Base-by-base conservation (phyloP, 2,329 filamentous ascomycete genomes). In the Penicillium concentricum region DNA sequence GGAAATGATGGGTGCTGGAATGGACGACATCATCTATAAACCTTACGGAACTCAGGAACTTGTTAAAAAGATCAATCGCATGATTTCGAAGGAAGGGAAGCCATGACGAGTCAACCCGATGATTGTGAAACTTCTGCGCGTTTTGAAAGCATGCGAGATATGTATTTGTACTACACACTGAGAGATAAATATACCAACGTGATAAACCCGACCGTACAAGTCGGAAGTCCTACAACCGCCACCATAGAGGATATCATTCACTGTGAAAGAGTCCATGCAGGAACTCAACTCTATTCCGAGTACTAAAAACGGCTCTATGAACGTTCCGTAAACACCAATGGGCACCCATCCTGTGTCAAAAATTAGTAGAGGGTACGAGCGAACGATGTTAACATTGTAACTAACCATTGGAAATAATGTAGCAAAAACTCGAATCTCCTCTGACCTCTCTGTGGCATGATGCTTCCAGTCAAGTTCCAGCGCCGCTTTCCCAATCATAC, bases 21-120 rank as follows among this genome's bases (percentile, higher is more conserved):
- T 92, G 77, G 87, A 91, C 71, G 87, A 88, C 72, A 85, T 92
- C 42, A 88, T 93, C 35, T 87, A 87, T 1, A 93, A 93, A 69
- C 90, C 90, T 4, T 93, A 92, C 69, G 83, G 85, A n/a, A 86
- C 90, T 51, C 82, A 82, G n/a, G 86, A 90, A 54, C 73, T 91
- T 51, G 79, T 89, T 43, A 84, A 84, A 15, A 87, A 87, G 70
- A 87, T 91, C 59, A 80, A 85, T 59, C 81, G 85, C 12, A 75
- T 85, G n/a, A 68, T 67, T 10, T 37, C 30, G 2, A 48, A 38
- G 4, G 9, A 45, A 24, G 12, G 13, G 2, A 20, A 9, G 0
- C 2, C 6, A 30, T 50, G 12, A 54, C 8, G 12, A 18, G 3
- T n/a, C 3, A 13, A 30, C 16, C 13, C 1, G 1, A 49, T 7